Conservation (phyloP, 768 basidiomycete species). For the Psilocybe subaeruginosa region DNA sequence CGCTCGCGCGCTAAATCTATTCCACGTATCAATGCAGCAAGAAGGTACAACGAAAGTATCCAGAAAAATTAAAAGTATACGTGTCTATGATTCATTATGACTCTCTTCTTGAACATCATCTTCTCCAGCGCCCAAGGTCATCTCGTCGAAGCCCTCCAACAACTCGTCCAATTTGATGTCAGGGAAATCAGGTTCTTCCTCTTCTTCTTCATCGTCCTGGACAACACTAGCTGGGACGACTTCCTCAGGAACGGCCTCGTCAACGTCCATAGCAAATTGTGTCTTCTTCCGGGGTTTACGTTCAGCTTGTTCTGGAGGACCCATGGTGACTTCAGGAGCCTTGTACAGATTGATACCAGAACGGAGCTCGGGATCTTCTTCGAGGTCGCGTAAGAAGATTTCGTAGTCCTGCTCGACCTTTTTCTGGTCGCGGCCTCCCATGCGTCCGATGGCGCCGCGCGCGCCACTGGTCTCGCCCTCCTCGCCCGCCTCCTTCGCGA, state of each 20-base stretch:
- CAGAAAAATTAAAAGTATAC: neutral
- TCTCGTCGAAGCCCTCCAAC: constrained; percentile 89
- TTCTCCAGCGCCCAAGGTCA: constrained; percentile 64
- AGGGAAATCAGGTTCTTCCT: constrained; percentile 86
- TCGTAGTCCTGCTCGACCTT: constrained; percentile 99
- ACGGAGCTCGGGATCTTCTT: constrained; percentile 94
- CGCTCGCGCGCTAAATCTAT: too few species aligned
- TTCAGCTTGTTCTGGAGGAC: constrained; percentile 41
- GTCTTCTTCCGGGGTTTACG: constrained; percentile 42
- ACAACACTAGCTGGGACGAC: constrained; percentile 22
- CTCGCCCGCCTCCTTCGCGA: constrained; percentile 90
- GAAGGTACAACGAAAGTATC: neutral
- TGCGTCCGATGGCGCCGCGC: constrained; percentile 85
- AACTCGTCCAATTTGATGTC: constrained; percentile 84
- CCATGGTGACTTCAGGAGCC: constrained; percentile 57
- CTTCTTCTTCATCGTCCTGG: constrained; percentile 55
- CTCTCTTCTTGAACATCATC: constrained; percentile 21
- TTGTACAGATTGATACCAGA: constrained; percentile 88
- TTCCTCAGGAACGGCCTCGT: constrained; percentile 39
- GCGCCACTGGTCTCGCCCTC: constrained; percentile 78
- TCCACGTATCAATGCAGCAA: neutral
- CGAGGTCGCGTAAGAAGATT: constrained; percentile 89
- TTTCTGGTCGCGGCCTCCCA: constrained; percentile 87
- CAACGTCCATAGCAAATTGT: constrained; percentile 73
- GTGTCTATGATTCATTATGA: neutral